Evolutionary conservation across 257 asterid genomes (phyloP).

Genomic region (Rubia yunnanensis): DNA sequence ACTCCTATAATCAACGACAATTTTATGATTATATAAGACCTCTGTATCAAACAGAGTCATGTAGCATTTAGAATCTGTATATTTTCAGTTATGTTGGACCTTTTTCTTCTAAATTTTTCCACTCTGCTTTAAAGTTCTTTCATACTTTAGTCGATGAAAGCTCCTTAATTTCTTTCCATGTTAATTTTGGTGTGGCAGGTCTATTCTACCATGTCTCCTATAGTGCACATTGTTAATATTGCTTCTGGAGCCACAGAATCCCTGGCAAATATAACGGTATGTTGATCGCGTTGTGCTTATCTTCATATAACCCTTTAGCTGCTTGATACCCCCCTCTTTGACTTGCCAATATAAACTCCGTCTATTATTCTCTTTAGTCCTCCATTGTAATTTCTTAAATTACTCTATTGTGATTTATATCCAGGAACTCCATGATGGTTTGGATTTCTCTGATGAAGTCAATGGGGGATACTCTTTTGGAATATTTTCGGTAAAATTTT

Average conservation of each 20-base stretch:
- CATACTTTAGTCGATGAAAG: not conserved
- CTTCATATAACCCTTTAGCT: not conserved
- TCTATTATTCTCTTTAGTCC: no score
- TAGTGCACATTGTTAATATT: constrained; percentile 50
- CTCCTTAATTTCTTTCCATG: not conserved
- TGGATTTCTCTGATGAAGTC: constrained; percentile 48
- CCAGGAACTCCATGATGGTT: constrained; percentile 80
- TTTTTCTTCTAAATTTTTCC: not conserved
- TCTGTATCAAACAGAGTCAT: not conserved
- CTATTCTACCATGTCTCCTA: constrained; percentile 78
- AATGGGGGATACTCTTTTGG: constrained; percentile 58
- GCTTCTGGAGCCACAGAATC: constrained; percentile 61
- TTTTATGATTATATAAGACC: not conserved
- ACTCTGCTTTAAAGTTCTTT: not conserved
- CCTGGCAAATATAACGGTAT: constrained; percentile 69
- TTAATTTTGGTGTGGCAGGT: constrained; percentile 38
- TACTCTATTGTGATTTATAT: constrained; percentile 9
- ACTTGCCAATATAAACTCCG: no score
- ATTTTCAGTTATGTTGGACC: not conserved
- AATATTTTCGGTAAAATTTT: constrained; percentile 72
- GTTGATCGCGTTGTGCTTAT: constrained; percentile 10
- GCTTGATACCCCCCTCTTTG: not conserved
- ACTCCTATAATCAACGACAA: not conserved
- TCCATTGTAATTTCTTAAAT: not conserved
- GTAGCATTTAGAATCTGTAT: not conserved